These are phyloP conservation scores for Populus hybrid DNA, from an alignment of 441 rosid species.

Conservation along the genomic window DNA sequence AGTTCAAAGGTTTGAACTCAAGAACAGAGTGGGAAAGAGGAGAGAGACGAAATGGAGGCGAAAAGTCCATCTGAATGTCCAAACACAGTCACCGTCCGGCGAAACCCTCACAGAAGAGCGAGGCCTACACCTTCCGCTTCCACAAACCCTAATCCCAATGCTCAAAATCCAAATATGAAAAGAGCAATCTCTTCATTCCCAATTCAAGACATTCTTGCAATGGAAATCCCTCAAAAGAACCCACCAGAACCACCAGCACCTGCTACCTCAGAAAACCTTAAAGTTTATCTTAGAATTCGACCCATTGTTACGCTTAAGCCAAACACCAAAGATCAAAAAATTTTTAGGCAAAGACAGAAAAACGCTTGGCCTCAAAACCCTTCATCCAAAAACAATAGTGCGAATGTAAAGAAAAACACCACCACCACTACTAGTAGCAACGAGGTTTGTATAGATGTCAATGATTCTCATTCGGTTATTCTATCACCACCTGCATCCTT, in stretches of 20 bases:
- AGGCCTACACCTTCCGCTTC: slow-evolving; percentile 51
- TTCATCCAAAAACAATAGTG: slow-evolving; percentile 31
- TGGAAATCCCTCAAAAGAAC: slow-evolving; percentile 30
- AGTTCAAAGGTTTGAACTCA: not conserved
- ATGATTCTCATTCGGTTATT: slow-evolving; percentile 55
- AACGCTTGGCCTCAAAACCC: slow-evolving; percentile 73
- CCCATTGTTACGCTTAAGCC: slow-evolving; percentile 32
- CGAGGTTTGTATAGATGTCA: slow-evolving; percentile 46
- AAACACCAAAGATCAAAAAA: slow-evolving; percentile 13
- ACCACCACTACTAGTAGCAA: slow-evolving; percentile 12
- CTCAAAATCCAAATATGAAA: not conserved
- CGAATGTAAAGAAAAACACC: slow-evolving; percentile 35
- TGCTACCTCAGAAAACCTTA: slow-evolving; percentile 43
- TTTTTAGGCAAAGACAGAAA: slow-evolving; percentile 31
- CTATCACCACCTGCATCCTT: slow-evolving; percentile 55
- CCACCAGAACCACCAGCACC: not conserved
- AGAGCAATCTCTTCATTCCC: slow-evolving; percentile 55
- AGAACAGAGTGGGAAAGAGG: not conserved
- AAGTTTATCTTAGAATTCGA: slow-evolving; percentile 70
- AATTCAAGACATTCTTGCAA: slow-evolving; percentile 56
- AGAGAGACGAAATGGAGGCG: slow-evolving; percentile 27
- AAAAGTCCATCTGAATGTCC: slow-evolving; percentile 46
- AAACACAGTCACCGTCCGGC: slow-evolving; percentile 56
- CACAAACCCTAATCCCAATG: slow-evolving; percentile 11
- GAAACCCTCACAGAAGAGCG: slow-evolving; percentile 80